Base-by-base conservation (phyloP, 805 yeast species). In the Candida bentonensis region DNA sequence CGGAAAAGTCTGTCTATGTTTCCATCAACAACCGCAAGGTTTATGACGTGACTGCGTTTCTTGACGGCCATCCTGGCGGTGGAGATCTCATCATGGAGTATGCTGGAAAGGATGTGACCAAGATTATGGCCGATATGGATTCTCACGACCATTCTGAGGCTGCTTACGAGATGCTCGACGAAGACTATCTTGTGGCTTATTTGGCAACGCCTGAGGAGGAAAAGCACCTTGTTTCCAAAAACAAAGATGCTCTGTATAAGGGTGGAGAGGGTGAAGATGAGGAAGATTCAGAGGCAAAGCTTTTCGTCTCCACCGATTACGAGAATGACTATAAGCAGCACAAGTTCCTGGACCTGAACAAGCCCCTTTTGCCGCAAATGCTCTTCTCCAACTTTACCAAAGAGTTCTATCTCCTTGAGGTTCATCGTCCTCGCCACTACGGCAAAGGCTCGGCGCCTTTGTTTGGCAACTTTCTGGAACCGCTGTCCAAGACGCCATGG, bases 401-500 rank as follows among this genome's bases (percentile, higher is more conserved):
- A 60, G 94, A 85, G 39, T 89, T 92, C 57, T 92, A 92, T 62
- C 70, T 92, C 58, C 95, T 87, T 60, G 96, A 92, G 65, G 92
- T 92, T 39, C 98, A 92, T 63, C 78, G 96, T 64, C 98, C 98
- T 44, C 79, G 98, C 60, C 98, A 92, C 63, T 92, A 88, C 60
- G 97, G 97, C 51, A 79, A 87, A 60, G 96, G 96, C 9, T 85
- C 96, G 2, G 98, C 98, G 11, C 96, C 88, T 4, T 61, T 92
- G 44, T 92, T 92, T 63, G 98, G 98, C 42, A 87, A 88, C 64
- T 83, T 89, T 62, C 67, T 92, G 48, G 98, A 92, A 65, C 96
- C 96, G 3, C 59, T 92, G 22, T 78, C 94, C 4, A 69, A 81
- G 56, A 92, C 98, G 2, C 81, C 96, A 11, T 92, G 97, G 97